Evolutionary conservation across 805 yeast genomes (phyloP).

Genomic region (Lipomyces yamanashiensis): DNA sequence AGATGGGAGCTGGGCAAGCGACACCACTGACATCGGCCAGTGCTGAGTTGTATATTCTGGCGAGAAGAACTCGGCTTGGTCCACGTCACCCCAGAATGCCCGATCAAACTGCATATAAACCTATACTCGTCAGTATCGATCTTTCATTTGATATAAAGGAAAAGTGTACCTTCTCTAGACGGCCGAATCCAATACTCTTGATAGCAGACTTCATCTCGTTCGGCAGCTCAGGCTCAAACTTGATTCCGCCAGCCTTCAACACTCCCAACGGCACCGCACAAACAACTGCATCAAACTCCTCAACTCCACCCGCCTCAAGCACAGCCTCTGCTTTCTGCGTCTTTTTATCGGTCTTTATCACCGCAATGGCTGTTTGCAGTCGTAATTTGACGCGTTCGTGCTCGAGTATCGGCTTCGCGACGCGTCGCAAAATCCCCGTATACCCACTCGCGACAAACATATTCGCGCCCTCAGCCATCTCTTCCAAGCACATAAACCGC

Average conservation of each 20-base stretch:
- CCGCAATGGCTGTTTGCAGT: constrained; percentile 12
- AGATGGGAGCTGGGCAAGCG: constrained; percentile 29
- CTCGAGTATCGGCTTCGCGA: constrained; percentile 16
- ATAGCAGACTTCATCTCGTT: constrained; percentile 32
- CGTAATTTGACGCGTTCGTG: neutral
- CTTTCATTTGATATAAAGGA: neutral
- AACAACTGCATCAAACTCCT: constrained; percentile 40
- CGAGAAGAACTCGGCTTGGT: constrained; percentile 38
- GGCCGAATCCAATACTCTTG: constrained; percentile 39
- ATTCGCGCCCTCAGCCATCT: constrained; percentile 36
- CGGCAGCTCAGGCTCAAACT: constrained; percentile 39
- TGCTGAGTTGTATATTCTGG: constrained; percentile 24
- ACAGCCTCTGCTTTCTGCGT: neutral
- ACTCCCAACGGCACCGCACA: constrained; percentile 44
- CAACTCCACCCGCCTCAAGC: neutral
- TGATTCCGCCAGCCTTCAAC: constrained; percentile 37
- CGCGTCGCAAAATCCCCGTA: constrained; percentile 12
- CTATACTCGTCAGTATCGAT: neutral
- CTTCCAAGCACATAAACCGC: constrained; percentile 34
- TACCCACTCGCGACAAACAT: constrained; percentile 37
- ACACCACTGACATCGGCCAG: constrained; percentile 27
- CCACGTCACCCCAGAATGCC: constrained; percentile 42
- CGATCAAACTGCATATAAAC: constrained; percentile 41
- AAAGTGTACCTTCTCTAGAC: constrained; percentile 40
- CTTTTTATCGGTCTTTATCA: neutral